Conservation (phyloP, 2,329 filamentous ascomycete species). For the Fonsecaea erecta region DNA sequence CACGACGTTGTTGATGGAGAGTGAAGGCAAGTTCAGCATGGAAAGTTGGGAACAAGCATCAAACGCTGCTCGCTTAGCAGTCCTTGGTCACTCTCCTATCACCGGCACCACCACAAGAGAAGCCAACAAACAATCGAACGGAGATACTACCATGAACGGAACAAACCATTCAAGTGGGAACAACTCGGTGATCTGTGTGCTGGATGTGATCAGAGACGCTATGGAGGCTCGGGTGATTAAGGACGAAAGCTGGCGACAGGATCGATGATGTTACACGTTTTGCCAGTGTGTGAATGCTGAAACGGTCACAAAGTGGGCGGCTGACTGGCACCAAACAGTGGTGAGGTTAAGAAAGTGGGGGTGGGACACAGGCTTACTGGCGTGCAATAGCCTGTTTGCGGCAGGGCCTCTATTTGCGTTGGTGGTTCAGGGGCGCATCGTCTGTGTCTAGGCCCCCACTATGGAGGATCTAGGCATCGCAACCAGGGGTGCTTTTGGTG, state of each 20-base stretch:
- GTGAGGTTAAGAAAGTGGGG: constrained; percentile 27
- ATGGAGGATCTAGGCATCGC: constrained; percentile 6
- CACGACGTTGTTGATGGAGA: constrained; percentile 77
- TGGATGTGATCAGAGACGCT: constrained; percentile 34
- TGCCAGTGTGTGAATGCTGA: constrained; percentile 32
- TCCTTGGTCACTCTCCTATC: constrained; percentile 50
- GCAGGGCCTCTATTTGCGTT: constrained; percentile 7
- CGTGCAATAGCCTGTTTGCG: constrained; percentile 1
- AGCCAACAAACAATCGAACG: constrained; percentile 26
- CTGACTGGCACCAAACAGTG: constrained; percentile 28
- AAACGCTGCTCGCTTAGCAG: constrained; percentile 67
- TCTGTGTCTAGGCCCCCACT: constrained; percentile 7
- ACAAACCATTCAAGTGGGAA: constrained; percentile 11
- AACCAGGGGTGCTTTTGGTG: constrained; percentile 15
- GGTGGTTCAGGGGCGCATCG: constrained; percentile 17
- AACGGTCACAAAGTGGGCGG: constrained; percentile 32
- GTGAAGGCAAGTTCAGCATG: constrained; percentile 76
- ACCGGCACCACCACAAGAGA: constrained; percentile 27
- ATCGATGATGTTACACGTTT: constrained; percentile 28
- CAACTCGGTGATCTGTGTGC: constrained; percentile 23
- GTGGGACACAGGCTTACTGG: neutral
- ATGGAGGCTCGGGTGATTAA: constrained; percentile 35
- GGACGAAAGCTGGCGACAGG: constrained; percentile 34
- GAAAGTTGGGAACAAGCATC: constrained; percentile 75
- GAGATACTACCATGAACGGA: constrained; percentile 33